Evolutionary conservation across 768 basidiomycete genomes (phyloP), one percentile per base, ranked within the genome.

Genomic region (Leccinum fibrillosum): DNA sequence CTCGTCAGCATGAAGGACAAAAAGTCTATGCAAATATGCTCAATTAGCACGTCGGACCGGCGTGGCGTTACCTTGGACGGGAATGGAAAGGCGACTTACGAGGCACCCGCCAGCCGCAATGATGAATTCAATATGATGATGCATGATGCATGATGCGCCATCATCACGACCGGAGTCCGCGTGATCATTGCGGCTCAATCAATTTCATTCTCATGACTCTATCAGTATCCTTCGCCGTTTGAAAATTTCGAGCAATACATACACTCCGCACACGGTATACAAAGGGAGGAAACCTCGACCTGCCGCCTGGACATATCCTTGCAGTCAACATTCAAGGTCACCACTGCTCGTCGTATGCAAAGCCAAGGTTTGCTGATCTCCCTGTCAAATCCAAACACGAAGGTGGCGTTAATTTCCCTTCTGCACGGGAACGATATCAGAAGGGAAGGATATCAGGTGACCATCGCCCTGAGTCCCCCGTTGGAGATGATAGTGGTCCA

Each of bases 381-480:
- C 30, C 68, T 63, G 19, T 66, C 66, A 57, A 66, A 70, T 34
- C 70, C 68, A 51, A 72, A 72, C 8, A 48, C 56, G 10, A 59
- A 58, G 15, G 26, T 35, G 15, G 60, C 11, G 3, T 72, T 49
- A 57, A 60, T 13, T 66, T 56, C 7, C 66, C 68, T n/a, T 62
- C 49, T 17, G 34, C 32, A 19, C 67, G 5, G 75, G 75, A 25
- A 61, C 59, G 60, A 76, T 75, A n/a, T 52, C 63, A 49, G 59
- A 66, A 0, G 75, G 74, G n/a, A n/a, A n/a, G n/a, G n/a, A 32
- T 66, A 56, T 3, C 72, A 72, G 54, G 21, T 67, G 74, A 5
- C 56, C 53, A 76, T 75, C 17, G 66, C 72, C 71, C 74, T 75
- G 23, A 11, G 25, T 34, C 19, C 21, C 8, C 5, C 25, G 11